Base-by-base conservation (phyloP, 1,139 yeast species). In the Blastobotrys ciferrii region DNA sequence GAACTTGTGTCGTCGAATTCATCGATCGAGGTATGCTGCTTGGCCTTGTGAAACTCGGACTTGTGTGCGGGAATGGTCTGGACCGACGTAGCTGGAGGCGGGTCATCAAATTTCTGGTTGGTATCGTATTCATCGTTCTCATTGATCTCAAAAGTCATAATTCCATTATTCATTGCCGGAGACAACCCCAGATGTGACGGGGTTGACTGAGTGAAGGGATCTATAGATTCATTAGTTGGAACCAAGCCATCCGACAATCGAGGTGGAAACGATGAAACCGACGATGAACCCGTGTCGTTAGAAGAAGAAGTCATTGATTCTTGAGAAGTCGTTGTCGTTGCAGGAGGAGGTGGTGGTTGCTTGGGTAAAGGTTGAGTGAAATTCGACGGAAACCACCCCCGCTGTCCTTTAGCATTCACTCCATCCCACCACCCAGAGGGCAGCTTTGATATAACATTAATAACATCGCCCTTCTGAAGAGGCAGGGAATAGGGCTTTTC, bases 381-480 rank as follows among this genome's bases (percentile, higher is more conserved):
- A 43, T 64, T 63, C 28, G 65, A 60, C 14, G 70, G 71, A 51
- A 67, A 67, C 69, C 70, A 67, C 12, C 70, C 71, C 23, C 66
- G 58, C 19, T 51, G 52, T 37, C 64, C 63, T 23, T 51, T 47
- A 18, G 58, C 50, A 25, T 56, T 54, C 13, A 52, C 55, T 15
- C 71, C 71, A 46, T 67, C 68, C 70, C 71, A 67, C 71, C 70
- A 67, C 13, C 71, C 71, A 3, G 68, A 61, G 35, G 62, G 60
- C 14, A 65, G 60, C 48, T 81, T 84, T 45, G 73, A 69, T 20
- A 87, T 74, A n/a, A 87, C 70, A 49, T 74, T 67, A 58, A 81
- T 75, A 55, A 85, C 68, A 63, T 89, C 96, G 53, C 70, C 70
- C 23, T 55, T 79, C 76, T 32, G 81, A 76, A 61, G 92, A 80